A percentile compares a stretch with the other conserved stretches of the same genome.
These are phyloP conservation scores for Vigna hirtella DNA, from an alignment of 306 rosid species.

Conservation along the genomic window DNA sequence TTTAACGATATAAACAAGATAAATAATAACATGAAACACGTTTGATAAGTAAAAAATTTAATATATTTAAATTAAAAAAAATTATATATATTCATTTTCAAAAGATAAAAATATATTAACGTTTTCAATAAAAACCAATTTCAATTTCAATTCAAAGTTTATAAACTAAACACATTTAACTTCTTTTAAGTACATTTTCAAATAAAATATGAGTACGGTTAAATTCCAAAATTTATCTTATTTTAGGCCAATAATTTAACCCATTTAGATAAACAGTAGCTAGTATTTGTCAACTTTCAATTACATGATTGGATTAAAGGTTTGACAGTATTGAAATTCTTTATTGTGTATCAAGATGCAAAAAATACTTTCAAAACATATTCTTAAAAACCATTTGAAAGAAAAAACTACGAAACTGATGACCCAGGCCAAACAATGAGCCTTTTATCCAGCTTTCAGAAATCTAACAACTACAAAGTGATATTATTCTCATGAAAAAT, in stretches of 20 bases:
- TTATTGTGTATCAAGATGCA: too few species aligned
- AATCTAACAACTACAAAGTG: neutral
- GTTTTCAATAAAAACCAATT: too few species aligned
- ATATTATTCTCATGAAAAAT: conserved; percentile 22
- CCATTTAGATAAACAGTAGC: neutral
- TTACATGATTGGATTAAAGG: neutral
- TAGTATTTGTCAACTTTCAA: neutral
- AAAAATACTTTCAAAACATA: neutral
- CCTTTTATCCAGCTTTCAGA: neutral
- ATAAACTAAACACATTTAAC: too few species aligned
- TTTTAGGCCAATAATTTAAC: neutral
- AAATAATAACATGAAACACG: too few species aligned
- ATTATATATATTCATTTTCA: too few species aligned
- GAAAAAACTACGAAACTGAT: neutral
- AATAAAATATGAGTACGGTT: neutral
- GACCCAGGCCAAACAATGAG: neutral
- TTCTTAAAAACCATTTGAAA: too few species aligned
- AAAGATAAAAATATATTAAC: too few species aligned
- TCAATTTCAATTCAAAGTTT: too few species aligned
- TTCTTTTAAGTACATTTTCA: too few species aligned
- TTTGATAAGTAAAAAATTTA: too few species aligned
- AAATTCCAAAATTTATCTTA: neutral
- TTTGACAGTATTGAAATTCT: neutral
- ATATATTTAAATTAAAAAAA: too few species aligned
- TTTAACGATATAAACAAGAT: too few species aligned